Evolutionary conservation across 495 filamentous ascomycete genomes (phyloP), one percentile per base, ranked within the genome.

Genomic region (Penicillium crystallinum): DNA sequence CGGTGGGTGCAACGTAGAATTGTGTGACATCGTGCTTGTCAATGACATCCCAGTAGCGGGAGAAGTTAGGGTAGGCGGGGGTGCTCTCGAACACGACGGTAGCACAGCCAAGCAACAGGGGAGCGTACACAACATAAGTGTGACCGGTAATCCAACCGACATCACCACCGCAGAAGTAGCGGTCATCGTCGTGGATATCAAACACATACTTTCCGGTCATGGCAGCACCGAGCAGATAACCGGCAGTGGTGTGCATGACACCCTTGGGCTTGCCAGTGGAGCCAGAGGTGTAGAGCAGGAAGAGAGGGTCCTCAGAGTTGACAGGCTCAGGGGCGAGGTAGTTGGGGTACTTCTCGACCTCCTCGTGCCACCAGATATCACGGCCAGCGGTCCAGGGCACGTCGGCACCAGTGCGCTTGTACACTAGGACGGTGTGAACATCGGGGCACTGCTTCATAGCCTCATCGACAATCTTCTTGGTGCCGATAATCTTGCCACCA

Each of bases 131-230:
- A 43, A 96, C 93, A 63, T 99, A 99, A 40, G 93, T 96, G 73
- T 99, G 93, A n/a, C 93, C 93, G 39, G 95, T 97, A 65, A 99
- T 97, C 93, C 93, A 99, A 59, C 93, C 93, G 45, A 99, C 91
- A 65, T 99, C 93, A 68, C 95, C 95, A 68, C 90, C 93, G 61
- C 93, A 97, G 81, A 97, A 97, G 77, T 91, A 97, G 49, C 80
- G 81, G 71, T 99, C 93, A 45, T 83, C 83, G 41, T 91, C 86
- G 59, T 99, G 93, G 56, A 99, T 93, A 66, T 99, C 95, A 65
- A 99, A 99, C 47, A 97, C 91, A 63, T 99, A 97, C 72, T 97
- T 99, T 59, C 90, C 95, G 33, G 93, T 97, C 61, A 84, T 77
- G 7, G 95, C 93, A 18, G 92, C 93, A 34, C 93, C 93, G 9